Base-by-base conservation (phyloP, 1,284 basidiomycete species). In the Malassezia slooffiae region DNA sequence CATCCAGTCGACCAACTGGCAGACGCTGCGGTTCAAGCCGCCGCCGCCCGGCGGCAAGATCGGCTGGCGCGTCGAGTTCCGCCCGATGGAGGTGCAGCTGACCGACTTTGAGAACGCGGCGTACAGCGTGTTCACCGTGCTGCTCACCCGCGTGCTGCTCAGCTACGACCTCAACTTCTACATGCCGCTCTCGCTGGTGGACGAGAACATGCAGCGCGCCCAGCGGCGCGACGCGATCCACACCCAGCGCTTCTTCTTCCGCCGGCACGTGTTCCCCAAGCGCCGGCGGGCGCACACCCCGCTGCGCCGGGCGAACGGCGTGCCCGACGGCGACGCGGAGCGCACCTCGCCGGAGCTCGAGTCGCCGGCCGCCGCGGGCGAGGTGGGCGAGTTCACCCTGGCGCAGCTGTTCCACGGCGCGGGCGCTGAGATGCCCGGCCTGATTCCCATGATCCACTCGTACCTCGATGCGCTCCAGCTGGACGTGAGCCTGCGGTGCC, bases 91-190 rank as follows among this genome's bases (percentile, higher is more conserved):
- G 71, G 87, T 97, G 3, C 93, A 97, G 70, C 79, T 93, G 62
- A 97, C 93, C 16, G 93, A 97, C 73, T 99, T 90, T 69, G 93
- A 97, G 74, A 99, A 97, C 69, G 93, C 93, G 1, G 90, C 93
- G 1, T 95, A 89, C 68, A 80, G 85, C 22, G 79, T 96, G 33
- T 97, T 97, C 70, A 79, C 93, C 50, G 88, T 96, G 5, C 78
- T 99, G 23, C 75, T 99, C 7, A 89, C 91, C 0, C 78, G 91
- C 32, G 90, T 90, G 1, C 93, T 99, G 55, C 76, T 96, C 51
- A 80, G 76, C 55, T 89, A 88, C 71, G 82, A 85, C 47, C 74
- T 96, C 48, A 95, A 96, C 72, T 84, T 96, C 48, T 97, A 97
- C 72, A 79, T 96, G 57, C 93, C 93, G 3, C 88, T 99, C 36